Base-by-base conservation (phyloP, 257 asterid species). In the Fraxinus cuspidata region DNA sequence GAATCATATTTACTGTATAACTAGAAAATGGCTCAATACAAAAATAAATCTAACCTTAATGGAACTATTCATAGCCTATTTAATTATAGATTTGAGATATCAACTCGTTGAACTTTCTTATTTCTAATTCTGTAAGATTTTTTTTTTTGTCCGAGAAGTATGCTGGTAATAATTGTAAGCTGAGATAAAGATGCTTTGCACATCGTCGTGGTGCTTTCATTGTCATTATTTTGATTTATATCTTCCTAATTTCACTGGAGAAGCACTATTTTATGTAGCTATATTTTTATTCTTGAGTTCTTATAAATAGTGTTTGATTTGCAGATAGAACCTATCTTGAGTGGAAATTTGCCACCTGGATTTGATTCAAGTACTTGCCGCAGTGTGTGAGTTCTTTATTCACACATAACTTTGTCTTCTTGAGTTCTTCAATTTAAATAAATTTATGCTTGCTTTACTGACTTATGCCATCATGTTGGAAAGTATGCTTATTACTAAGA, bases 281-380 rank as follows among this genome's bases (percentile, higher is more conserved):
- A 37, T 35, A 23, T 23, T 49, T 11, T 19, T 2, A 7, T 37
- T 67, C 66, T 23, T 32, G 70, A 64, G 56, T 34, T 27, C 79
- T 81, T 83, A 74, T 83, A 76, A 32, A 65, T 53, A 0, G 19
- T 44, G 15, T 44, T 44, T 44, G 53, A 44, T 85, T 71, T 86
- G 92, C 97, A 93, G 97, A 90, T 93, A 77, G 96, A 91, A 84
- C 94, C 97, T 80, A 89, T 91, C 85, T 85, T 88, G 86, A 93
- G 97, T 83, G 97, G 97, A 79, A 93, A 93, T 84, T 85, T 91
- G 85, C 97, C 97, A 31, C 93, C 97, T 77, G 96, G 97, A 32
- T 93, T 93, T 58, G 96, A 93, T 87, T 83, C 97, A 75, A 90
- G 85, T 84, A 83, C 94, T 82, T 91, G 98, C 89, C 94, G 97